Base-by-base conservation (phyloP, 169 alveolate genomes). In the Cystoisospora suis region DNA sequence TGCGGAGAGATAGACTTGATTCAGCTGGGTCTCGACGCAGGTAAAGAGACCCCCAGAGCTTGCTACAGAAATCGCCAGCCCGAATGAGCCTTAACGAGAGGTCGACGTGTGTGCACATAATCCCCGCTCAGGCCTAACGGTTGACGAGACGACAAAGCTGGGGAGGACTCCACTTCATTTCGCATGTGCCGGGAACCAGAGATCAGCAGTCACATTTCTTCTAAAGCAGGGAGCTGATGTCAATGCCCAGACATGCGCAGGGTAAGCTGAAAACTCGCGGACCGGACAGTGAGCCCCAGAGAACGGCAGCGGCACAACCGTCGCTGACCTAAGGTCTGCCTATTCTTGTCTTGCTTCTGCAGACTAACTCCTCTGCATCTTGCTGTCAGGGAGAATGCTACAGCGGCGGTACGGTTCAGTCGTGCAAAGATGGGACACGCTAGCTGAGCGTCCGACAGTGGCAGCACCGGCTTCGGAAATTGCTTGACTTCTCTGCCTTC, bases 341-440 rank as follows among this genome's bases (percentile, higher is more conserved):
- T 65, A n/a, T n/a, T 38, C 32, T 9, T 7, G 34, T 17, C 29
- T n/a, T n/a, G 42, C 34, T 0, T 23, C n/a, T 53, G 72, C 88
- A 81, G 88, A 23, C 38, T 81, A 36, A 81, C 88, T 46, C 88
- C 88, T 49, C 88, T 81, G 34, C 88, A 81, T 53, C 88, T 81
- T 17, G 88, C 88, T 23, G 88, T 81, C 77, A 27, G 88, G 46
- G 88, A 81, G 34, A 81, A 81, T 29, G 88, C 88, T 23, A 45
- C 47, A 12, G 88, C 88, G 15, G 88, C 88, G 47, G 88, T 81
- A 53, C 29, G 88, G 20, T 9, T 27, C 5, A 40, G 40, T 29
- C 79, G 36, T 27, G 15, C 46, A 20, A 65, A 23, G 29, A 65
- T 65, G 32, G 32, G 17, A 3, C 44, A 20, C 5, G 79, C 36